A percentile compares a stretch with the other conserved stretches of the same genome.
Evolutionary conservation across 2,329 filamentous ascomycete genomes (phyloP).

Genomic region (Elsinoe fawcettii): DNA sequence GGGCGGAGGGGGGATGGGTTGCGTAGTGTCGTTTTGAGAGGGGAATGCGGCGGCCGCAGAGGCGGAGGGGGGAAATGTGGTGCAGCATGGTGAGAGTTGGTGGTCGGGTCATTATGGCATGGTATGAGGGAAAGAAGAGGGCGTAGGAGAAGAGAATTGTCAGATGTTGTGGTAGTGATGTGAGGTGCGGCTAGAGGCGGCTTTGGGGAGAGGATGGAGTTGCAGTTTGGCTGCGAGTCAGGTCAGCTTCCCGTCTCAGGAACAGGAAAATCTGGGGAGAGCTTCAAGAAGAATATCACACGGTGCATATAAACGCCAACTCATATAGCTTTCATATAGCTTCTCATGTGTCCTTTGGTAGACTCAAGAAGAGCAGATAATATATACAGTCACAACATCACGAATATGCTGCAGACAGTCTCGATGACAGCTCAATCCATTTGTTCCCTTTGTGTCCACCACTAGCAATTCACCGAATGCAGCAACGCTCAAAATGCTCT

Average conservation of each 20-base stretch:
- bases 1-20: conserved; percentile 42
- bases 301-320: too few relatives aligned
- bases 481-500: conserved; percentile 2
- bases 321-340: too few relatives aligned
- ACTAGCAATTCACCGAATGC: not conserved
- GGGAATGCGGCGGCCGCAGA: conserved; percentile 11
- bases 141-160: not conserved
- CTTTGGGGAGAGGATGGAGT: not conserved
- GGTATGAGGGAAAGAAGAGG: not conserved
- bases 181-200: conserved; percentile 5
- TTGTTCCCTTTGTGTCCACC: not conserved
- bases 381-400: too few relatives aligned
- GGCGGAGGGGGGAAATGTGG: conserved; percentile 6
- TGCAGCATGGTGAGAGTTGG: not conserved
- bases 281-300: too few relatives aligned
- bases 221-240: not conserved
- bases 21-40: conserved; percentile 37
- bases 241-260: conserved; percentile 1
- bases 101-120: not conserved
- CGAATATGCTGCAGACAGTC: too few relatives aligned
- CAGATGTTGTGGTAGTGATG: conserved; percentile 1
- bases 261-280: not conserved
- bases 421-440: not conserved
- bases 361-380: too few relatives aligned
- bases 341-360: not conserved